Evolutionary conservation across 2,329 filamentous ascomycete species (phyloP), one percentile per base, ranked within the genome.

Genomic region (Juglanconis sp.): DNA sequence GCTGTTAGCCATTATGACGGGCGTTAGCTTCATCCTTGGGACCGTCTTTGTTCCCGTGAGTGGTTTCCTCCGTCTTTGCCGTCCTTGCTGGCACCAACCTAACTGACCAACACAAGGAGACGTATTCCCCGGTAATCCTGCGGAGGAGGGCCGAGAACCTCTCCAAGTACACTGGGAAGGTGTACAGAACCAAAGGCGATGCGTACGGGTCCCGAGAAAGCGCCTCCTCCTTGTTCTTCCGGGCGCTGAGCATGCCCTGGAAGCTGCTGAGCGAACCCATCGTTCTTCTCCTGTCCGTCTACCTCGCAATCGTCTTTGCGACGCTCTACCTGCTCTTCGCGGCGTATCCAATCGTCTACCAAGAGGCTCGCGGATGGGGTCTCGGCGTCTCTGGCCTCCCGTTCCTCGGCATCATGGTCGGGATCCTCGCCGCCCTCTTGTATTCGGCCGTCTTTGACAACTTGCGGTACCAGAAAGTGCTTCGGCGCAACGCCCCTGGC

Each of bases 261-360:
- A 72, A 86, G 42, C 74, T 91, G 5, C 77, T 90, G 1, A 85
- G 73, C 56, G 87, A 90, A 66, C 87, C 87, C 5, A 89, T 90
- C 64, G 85, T 89, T 31, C 70, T 88, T 10, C 74, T 89, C 9
- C 77, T 86, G 4, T 83, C 80, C 6, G 74, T 89, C 32, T 90
- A 89, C 75, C 82, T 87, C 78, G 82, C 85, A 64, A 86, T 82
- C 62, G 72, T 82, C 64, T 83, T 82, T 65, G 79, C 79, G 30
- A 83, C 80, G 0, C 69, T 85, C 4, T 86, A 84, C 69, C 76
- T 84, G 69, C 75, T 80, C 61, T 84, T 84, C 63, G 78, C 75
- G 15, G 81, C 81, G 3, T 84, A 82, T 66, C 82, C 82, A 8
- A 82, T 89, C 57, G 85, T 89, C 8, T 90, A 84, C 71, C 84